A percentile compares a stretch with the other conserved stretches of the same genome.
Conservation (phyloP, 331 rosid species). For the Erythrophleum ivorense region DNA sequence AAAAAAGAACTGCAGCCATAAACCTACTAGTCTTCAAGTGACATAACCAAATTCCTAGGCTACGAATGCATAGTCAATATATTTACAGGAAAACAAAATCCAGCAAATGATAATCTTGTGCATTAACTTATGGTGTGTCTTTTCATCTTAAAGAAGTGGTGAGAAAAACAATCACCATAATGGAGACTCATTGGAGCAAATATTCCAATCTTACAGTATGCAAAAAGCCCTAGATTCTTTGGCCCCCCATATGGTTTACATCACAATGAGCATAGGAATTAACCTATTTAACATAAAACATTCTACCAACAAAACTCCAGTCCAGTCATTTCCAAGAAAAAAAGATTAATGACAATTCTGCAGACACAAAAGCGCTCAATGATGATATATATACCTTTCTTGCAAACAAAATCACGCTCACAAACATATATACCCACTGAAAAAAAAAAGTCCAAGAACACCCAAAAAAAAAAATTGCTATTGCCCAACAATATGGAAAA, state of each 20-base stretch:
- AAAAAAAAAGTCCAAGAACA: neutral
- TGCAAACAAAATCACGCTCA: neutral
- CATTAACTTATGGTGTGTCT: neutral
- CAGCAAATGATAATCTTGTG: neutral
- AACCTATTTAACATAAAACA: neutral
- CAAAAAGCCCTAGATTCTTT: slow-evolving; percentile 40
- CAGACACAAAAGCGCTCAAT: neutral
- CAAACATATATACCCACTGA: neutral
- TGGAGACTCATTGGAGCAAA: neutral
- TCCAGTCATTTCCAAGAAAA: slow-evolving; percentile 14
- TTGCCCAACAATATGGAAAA: neutral
- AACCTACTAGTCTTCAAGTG: slow-evolving; percentile 4
- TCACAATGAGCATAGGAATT: slow-evolving; percentile 1
- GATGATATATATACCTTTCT: neutral
- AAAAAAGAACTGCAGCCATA: slow-evolving; percentile 15
- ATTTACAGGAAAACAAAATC: slow-evolving; percentile 42
- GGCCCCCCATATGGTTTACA: neutral
- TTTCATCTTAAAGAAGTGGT: neutral
- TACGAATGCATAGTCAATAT: slow-evolving; percentile 35
- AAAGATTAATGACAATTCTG: slow-evolving; percentile 16
- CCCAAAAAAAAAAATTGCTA: neutral
- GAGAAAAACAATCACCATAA: neutral
- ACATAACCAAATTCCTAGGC: neutral
- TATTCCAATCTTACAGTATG: slow-evolving; percentile 38
- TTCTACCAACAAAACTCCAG: neutral